These are phyloP conservation scores for Cryphonectria parasitica DNA, from an alignment of 2,329 filamentous ascomycete species.

Conservation along the genomic window DNA sequence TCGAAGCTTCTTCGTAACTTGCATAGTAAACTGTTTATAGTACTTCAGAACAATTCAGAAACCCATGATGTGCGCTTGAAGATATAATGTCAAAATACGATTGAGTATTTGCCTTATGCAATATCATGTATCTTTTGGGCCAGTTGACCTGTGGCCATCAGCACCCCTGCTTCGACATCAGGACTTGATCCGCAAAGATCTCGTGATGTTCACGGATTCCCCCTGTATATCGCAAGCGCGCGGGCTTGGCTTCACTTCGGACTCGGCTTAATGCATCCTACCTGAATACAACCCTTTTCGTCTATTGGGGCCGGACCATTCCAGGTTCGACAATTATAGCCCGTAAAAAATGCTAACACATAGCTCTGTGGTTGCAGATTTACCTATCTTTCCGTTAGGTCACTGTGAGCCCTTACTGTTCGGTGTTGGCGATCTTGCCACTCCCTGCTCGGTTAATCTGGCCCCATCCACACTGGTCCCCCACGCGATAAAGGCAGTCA, in stretches of 20 bases:
- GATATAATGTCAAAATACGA: not conserved
- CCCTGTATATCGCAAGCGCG: slow-evolving; percentile 3
- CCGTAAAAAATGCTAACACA: not conserved
- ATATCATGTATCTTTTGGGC: not conserved
- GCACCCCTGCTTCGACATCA: not conserved
- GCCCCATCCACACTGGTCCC: not conserved
- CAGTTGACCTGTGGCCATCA: not conserved
- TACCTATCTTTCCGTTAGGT: not conserved
- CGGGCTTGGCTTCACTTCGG: not conserved
- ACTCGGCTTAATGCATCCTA: not conserved
- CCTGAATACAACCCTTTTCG: not conserved
- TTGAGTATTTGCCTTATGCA: not conserved
- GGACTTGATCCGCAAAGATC: not conserved
- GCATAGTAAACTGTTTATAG: not conserved
- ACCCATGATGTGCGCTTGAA: not conserved
- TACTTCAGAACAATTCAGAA: not conserved
- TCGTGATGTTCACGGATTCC: not conserved
- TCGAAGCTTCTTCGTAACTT: not conserved
- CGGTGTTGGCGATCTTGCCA: not conserved
- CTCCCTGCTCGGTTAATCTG: too few relatives aligned
- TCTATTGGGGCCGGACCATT: not conserved
- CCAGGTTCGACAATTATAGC: not conserved
- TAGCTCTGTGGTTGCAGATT: not conserved
- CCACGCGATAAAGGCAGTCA: not conserved
- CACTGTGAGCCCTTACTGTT: not conserved